phyloP scores from a whole-genome alignment of 257 asterid species.

The Cruciata laevipes region DNA sequence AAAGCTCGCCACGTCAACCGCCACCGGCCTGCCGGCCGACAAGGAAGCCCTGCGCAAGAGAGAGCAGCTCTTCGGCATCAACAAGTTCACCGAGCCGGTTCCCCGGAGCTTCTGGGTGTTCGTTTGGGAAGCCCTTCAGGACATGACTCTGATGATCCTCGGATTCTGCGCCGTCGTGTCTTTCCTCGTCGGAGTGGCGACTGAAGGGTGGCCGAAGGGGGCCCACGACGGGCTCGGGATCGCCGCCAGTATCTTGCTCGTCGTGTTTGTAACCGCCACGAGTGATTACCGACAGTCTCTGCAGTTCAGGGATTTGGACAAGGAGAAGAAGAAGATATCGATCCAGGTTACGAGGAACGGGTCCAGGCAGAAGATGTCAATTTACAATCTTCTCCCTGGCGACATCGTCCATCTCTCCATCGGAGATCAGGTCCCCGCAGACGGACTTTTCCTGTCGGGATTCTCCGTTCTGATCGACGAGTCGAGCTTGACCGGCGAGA shows the following conservation, averaged over 20 bases:
- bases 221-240: conserved; percentile 93
- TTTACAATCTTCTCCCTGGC: conserved; percentile 73
- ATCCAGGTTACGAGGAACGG: conserved; percentile 81
- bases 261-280: conserved; percentile 78
- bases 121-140: conserved; percentile 87
- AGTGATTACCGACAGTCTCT: conserved; percentile 84
- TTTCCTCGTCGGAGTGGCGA: conserved; percentile 69
- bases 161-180: conserved; percentile 77
- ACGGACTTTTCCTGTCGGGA: conserved; percentile 73
- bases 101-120: conserved; percentile 63
- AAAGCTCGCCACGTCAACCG: conserved; percentile 49
- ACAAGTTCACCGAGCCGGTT: conserved; percentile 50
- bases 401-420: conserved; percentile 75
- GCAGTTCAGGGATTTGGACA: conserved; percentile 75
- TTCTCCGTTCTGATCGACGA: conserved; percentile 72
- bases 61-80: conserved; percentile 54
- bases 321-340: conserved; percentile 78
- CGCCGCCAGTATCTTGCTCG: conserved; percentile 71
- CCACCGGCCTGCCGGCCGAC: conserved; percentile 48
- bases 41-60: conserved; percentile 38
- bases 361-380: conserved; percentile 64
- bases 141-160: conserved; percentile 88
- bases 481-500: conserved; percentile 84
- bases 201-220: conserved; percentile 90
- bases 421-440: conserved; percentile 93